Evolutionary conservation across 371 early-diverging fungal species (phyloP).

Genomic region (Mortierella sp.): DNA sequence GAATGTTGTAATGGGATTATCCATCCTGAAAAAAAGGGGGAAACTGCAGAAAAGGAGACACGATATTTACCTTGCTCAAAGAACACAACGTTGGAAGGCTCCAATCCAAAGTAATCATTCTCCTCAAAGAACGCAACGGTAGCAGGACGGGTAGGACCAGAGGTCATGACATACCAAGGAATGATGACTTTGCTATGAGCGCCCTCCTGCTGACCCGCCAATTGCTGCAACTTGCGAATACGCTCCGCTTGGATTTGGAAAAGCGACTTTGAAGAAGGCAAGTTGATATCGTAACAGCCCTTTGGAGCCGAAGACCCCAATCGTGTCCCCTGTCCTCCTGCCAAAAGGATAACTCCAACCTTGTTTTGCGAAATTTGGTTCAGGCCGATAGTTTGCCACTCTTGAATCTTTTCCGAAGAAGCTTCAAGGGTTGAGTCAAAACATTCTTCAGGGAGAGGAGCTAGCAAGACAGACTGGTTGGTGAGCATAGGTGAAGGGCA

Average conservation of each 20-base stretch:
- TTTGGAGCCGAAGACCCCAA: conserved; percentile 91
- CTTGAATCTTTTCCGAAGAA: conserved; percentile 64
- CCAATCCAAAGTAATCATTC: conserved; percentile 86
- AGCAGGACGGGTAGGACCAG: conserved; percentile 88
- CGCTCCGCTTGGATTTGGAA: conserved; percentile 96
- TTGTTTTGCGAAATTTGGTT: conserved; percentile 84
- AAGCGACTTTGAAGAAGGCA: conserved; percentile 89
- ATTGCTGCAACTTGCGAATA: conserved; percentile 83
- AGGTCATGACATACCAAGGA: conserved; percentile 97
- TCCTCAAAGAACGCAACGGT: conserved; percentile 83
- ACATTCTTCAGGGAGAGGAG: conserved; percentile 82
- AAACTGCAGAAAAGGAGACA: no score
- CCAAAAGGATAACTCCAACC: conserved; percentile 95
- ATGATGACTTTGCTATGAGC: conserved; percentile 66
- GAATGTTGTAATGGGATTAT: no score
- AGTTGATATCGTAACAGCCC: conserved; percentile 92
- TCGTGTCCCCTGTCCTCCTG: conserved; percentile 93
- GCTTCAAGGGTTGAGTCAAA: conserved; percentile 82
- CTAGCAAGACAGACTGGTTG: conserved; percentile 64
- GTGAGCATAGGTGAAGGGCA: conserved; percentile 61
- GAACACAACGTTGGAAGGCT: conserved; percentile 84
- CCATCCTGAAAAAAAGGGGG: no score
- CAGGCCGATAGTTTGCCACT: conserved; percentile 85
- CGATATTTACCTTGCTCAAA: conserved; percentile 87
- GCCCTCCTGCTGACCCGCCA: conserved; percentile 67